Evolutionary conservation across 2,329 filamentous ascomycete genomes (phyloP), one percentile per base, ranked within the genome.

Genomic region (Westerdykella aurantiaca): DNA sequence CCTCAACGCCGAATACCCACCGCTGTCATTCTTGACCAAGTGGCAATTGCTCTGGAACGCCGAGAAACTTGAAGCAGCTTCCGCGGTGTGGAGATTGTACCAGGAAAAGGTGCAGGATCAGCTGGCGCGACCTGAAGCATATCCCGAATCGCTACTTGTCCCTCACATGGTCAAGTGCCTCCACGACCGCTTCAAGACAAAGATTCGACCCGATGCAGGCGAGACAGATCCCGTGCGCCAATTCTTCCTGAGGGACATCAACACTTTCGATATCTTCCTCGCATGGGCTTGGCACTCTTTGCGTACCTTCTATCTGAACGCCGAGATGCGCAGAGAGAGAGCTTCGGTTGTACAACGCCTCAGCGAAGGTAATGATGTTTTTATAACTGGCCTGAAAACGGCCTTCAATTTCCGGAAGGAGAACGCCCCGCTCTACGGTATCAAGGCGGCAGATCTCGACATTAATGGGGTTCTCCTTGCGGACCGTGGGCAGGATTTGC

Each of bases 11-110:
- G 81, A 83, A 25, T 82, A 82, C 47, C 70, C 72, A 25, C 72
- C 80, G 2, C 66, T 97, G 5, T 80, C 85, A 50, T 79, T 81
- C 34, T 71, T 71, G 18, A 83, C 83, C 1, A 82, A 82, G 53
- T 97, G 90, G 89, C 76, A 78, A 49, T 69, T 98, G 25, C 72
- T 98, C n/a, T 86, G 83, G 75, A 83, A 91, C 58, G 91, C 91
- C 0, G 93, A 98, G 66, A 95, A 90, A 67, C 78, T 97, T 70
- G 81, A 85, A 35, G 86, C 89, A 31, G 88, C 88, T 14, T 77
- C 79, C 47, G 76, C 81, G 37, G 75, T 97, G 31, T 97, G 91
- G 89, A 82, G 82, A 49, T 75, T 80, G 42, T 88, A 95, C 58
- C 86, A 95, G 60, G 72, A 74, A 6, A 83, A 84, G 74, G 49